Evolutionary conservation across 305 asterid genomes (phyloP).

Genomic region (Plantago rigida): DNA sequence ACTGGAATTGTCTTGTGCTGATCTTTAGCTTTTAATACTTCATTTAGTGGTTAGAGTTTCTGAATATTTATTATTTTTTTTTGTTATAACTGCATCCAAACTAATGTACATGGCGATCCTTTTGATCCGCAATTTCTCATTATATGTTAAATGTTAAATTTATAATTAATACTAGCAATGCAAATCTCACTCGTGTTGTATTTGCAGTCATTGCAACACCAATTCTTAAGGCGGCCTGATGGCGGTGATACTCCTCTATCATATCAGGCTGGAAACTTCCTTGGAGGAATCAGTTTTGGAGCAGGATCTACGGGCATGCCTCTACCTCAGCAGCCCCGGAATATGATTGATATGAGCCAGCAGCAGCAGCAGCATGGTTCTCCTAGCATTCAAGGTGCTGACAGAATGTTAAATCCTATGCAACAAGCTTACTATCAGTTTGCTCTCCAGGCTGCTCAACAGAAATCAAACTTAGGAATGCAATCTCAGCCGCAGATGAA

Average conservation of each 20-base stretch:
- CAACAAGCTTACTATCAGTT: conserved; percentile 87
- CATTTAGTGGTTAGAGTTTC: too few relatives aligned
- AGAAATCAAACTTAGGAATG: conserved; percentile 59
- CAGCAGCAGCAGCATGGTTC: conserved; percentile 45
- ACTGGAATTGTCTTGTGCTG: too few relatives aligned
- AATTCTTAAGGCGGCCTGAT: conserved; percentile 72
- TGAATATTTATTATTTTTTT: too few relatives aligned
- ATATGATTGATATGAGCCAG: conserved; percentile 59
- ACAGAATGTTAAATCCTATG: conserved; percentile 67
- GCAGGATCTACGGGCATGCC: conserved; percentile 63
- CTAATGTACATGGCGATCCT: neutral
- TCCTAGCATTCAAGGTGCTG: conserved; percentile 73
- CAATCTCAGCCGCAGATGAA: conserved; percentile 74
- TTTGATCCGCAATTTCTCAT: neutral
- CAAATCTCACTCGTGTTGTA: conserved; percentile 20
- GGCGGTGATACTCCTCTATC: conserved; percentile 67
- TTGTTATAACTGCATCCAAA: too few relatives aligned
- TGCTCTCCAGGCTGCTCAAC: conserved; percentile 69
- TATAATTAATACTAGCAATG: neutral
- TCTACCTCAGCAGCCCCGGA: conserved; percentile 68
- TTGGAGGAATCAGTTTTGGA: conserved; percentile 55
- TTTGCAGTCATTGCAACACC: conserved; percentile 67
- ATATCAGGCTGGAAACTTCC: conserved; percentile 62
- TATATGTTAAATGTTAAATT: neutral
- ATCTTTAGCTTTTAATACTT: too few relatives aligned